Percentiles rank a stretch among this genome's conserved stretches.
Conservation (phyloP, 495 filamentous ascomycete species). For the Massariosphaeria phaeospora region DNA sequence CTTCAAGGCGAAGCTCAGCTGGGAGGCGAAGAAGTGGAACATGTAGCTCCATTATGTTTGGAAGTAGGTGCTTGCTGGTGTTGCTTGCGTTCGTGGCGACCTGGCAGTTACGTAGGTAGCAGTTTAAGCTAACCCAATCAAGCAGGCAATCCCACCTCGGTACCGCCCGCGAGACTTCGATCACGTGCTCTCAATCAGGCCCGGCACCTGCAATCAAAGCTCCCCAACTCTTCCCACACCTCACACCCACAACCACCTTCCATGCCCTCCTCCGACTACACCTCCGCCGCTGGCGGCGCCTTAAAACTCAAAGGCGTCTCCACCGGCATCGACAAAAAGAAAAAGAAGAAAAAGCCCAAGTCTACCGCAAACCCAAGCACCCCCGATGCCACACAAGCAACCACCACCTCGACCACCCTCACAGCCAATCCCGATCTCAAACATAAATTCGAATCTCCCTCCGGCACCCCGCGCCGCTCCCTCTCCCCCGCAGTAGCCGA, state of each 20-base stretch:
- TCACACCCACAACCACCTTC: not conserved
- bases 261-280: conserved; percentile 58
- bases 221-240: not conserved
- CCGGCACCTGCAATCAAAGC: no score
- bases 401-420: conserved; percentile 6
- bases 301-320: conserved; percentile 80
- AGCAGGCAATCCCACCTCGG: no score
- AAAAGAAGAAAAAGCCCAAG: conserved; percentile 56
- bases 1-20: not conserved
- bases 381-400: conserved; percentile 10
- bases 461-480: not conserved
- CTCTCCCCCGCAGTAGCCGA: conserved; percentile 4
- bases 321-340: conserved; percentile 56
- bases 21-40: not conserved
- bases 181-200: no score
- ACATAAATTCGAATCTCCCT: not conserved
- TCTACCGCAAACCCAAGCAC: no score
- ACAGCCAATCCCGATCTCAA: not conserved
- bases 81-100: not conserved
- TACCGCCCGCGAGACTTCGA: no score
- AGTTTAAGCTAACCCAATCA: no score
- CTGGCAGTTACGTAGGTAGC: not conserved
- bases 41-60: not conserved
- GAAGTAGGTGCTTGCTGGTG: not conserved
- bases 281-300: conserved; percentile 55